Evolutionary conservation across 1,284 basidiomycete genomes (phyloP).

Genomic region (Flammula alnicola): DNA sequence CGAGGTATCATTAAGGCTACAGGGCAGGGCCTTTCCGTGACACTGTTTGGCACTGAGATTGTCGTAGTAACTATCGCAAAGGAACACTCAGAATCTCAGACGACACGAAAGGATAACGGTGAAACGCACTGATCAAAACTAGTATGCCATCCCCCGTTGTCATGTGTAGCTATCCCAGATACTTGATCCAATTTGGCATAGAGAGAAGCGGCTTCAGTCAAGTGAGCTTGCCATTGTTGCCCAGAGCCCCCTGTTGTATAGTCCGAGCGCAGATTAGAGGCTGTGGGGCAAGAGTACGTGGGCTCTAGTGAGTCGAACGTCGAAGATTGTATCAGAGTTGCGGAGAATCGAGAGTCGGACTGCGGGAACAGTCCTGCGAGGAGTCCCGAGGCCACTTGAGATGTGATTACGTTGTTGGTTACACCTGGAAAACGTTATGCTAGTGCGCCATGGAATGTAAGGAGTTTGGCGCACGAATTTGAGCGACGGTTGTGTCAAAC

Average conservation of each 20-base stretch:
- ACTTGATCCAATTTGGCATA: conserved; percentile 45
- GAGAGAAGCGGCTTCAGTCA: conserved; percentile 37
- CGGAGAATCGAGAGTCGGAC: conserved; percentile 23
- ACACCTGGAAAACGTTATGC: conserved; percentile 36
- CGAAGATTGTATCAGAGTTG: conserved; percentile 42
- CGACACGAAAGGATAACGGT: too few species aligned
- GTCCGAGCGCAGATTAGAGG: conserved; percentile 34
- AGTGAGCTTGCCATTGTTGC: conserved; percentile 43
- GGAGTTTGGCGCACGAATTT: conserved; percentile 35
- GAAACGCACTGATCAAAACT: conserved; percentile 50
- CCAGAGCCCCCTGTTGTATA: conserved; percentile 42
- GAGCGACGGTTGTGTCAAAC: conserved; percentile 34
- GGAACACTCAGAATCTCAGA: neutral
- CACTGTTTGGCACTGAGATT: conserved; percentile 53
- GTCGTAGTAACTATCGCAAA: conserved; percentile 45
- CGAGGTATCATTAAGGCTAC: conserved; percentile 46
- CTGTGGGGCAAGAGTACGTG: conserved; percentile 42
- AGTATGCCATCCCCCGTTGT: conserved; percentile 48
- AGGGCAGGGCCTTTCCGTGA: conserved; percentile 48
- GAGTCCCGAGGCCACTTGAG: conserved; percentile 53
- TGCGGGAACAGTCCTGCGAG: conserved; percentile 46
- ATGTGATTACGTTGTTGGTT: conserved; percentile 54
- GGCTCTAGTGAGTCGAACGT: conserved; percentile 50
- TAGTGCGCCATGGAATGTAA: neutral
- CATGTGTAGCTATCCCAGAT: conserved; percentile 41